Base-by-base conservation (phyloP, 2,329 filamentous ascomycete species). In the Penicillium rolfsii region DNA sequence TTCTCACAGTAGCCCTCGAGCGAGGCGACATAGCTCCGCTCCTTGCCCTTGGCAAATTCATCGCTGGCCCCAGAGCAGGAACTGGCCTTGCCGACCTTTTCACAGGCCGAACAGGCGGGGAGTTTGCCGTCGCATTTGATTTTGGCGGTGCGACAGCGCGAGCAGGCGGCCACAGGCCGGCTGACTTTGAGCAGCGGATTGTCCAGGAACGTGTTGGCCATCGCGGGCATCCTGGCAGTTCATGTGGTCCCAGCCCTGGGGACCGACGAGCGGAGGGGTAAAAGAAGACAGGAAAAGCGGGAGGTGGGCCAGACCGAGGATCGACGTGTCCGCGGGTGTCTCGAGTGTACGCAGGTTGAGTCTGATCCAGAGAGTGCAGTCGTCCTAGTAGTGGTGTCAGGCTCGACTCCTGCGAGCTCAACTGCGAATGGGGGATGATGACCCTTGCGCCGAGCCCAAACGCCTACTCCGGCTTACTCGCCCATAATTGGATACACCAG, bases 41-140 rank as follows among this genome's bases (percentile, higher is more conserved):
- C 95, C 77, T 98, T 98, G 63, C 95, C 95, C 64, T 93, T 85
- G 0, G 94, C 93, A 77, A 97, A 98, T 75, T 97, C 93, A 73
- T 98, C 94, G 71, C 96, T 97, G 7, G 93, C 93, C 58, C 93
- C 93, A 6, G 93, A 97, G 76, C 95, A 99, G 74, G 96, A 93
- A 62, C 84, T 88, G 58, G 91, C 88, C 63, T 92, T 89, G 33
- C 93, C 93, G 14, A 92, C 91, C 78, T 93, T 93, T 77, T 97
- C 94, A 74, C 95, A 98, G 19, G 94, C 94, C 7, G 93, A 96
- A 74, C 95, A 99, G 7, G 93, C 93, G 11, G 95, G 95, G 40
- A 98, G 82, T 77, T 97, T 97, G 63, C 95, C 94, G 79, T 98
- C 95, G 73, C 95, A 99, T 87, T 96, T 97, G 74, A 98, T 93